phyloP scores from a whole-genome alignment of 202 grass and related monocot species.

The Brachypodium distachyon region DNA sequence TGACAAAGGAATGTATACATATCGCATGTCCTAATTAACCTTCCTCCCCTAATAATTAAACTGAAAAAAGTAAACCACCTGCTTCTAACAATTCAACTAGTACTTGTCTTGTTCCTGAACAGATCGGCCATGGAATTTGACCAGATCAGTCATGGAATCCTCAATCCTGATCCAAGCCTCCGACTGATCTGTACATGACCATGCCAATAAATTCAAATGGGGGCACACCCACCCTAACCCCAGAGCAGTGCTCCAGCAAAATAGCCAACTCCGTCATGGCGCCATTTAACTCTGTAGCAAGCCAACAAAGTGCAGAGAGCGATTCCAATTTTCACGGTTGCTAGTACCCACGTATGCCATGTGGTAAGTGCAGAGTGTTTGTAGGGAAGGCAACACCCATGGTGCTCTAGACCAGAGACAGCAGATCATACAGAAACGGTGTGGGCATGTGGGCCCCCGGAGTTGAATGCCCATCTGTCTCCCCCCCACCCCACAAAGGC shows the following conservation, averaged over 20 bases:
- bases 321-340: no score
- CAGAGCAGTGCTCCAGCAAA: background rate
- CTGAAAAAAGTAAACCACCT: background rate
- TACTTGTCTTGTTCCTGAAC: background rate
- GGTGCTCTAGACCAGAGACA: no score
- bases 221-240: background rate
- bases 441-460: background rate
- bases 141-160: background rate
- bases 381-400: slow-evolving; percentile 17
- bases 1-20: background rate
- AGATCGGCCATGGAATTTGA: background rate
- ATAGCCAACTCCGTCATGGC: background rate
- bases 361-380: no score
- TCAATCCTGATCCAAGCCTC: no score
- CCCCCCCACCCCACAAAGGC: no score
- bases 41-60: background rate
- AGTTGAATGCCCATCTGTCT: slow-evolving; percentile 28
- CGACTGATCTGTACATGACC: background rate
- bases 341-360: no score
- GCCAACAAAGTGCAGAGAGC: slow-evolving; percentile 21
- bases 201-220: background rate
- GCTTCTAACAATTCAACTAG: background rate
- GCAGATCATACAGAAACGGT: background rate
- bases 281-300: slow-evolving; percentile 16
- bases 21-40: background rate